Conservation (phyloP, 768 basidiomycete genomes). For the Lactarius psammicola region DNA sequence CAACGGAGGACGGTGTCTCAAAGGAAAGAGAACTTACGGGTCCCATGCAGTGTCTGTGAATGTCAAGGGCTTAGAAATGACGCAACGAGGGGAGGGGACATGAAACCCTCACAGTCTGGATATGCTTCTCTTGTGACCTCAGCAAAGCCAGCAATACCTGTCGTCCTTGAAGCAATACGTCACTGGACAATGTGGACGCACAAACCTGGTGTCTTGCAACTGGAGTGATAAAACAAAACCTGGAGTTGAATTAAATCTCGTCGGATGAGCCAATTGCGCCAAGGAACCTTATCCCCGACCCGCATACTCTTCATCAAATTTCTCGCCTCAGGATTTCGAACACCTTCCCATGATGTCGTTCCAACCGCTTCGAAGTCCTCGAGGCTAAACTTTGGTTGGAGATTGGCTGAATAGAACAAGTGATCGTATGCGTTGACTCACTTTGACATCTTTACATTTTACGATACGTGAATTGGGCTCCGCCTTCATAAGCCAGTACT, state of each 20-base stretch:
- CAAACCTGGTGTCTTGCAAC: conserved; percentile 77
- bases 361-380: conserved; percentile 76
- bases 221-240: conserved; percentile 88
- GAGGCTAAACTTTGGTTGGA: conserved; percentile 60
- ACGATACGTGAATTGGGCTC: conserved; percentile 82
- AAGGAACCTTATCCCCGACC: conserved; percentile 64
- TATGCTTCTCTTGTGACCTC: conserved; percentile 84
- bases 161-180: background rate
- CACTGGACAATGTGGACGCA: conserved; percentile 1
- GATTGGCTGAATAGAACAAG: background rate
- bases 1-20: conserved; percentile 5
- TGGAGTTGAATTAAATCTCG: conserved; percentile 31
- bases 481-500: conserved; percentile 77
- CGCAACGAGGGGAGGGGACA: background rate
- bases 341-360: conserved; percentile 85
- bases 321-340: conserved; percentile 77
- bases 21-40: conserved; percentile 46
- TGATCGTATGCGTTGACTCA: conserved; percentile 27
- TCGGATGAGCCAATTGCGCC: background rate
- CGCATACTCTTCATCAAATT: conserved; percentile 84
- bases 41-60: conserved; percentile 86
- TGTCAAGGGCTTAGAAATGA: conserved; percentile 12
- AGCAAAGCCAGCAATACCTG: conserved; percentile 80
- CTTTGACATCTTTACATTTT: conserved; percentile 88
- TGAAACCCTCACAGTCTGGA: conserved; percentile 69